Conservation (phyloP, 2,329 filamentous ascomycete genomes). For the Fusarium succisae region DNA sequence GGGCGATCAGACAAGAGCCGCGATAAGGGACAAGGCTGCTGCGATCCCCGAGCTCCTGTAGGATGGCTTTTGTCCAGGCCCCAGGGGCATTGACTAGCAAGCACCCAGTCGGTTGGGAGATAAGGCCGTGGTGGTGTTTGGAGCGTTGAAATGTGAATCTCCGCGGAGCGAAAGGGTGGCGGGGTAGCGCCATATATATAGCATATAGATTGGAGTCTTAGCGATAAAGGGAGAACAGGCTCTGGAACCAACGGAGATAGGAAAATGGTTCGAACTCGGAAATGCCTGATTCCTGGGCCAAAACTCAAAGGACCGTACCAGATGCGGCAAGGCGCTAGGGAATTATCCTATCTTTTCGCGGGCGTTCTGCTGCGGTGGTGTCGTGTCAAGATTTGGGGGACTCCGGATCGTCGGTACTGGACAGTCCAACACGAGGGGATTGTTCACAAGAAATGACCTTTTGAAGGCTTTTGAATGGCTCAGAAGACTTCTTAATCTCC, state of each 20-base stretch:
- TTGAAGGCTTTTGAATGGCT: not conserved
- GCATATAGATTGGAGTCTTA: conserved; percentile 1
- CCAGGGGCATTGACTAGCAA: conserved; percentile 18
- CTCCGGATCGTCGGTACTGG: not conserved
- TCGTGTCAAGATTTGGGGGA: conserved; percentile 10
- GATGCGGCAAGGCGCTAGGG: conserved; percentile 4
- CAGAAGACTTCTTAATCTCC: not conserved
- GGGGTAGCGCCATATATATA: conserved; percentile 37
- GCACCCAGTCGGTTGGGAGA: conserved; percentile 30
- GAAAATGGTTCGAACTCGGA: not conserved
- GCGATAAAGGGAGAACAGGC: conserved; percentile 21
- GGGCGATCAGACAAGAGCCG: conserved; percentile 28
- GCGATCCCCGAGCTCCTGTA: conserved; percentile 14
- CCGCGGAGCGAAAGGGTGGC: conserved; percentile 36
- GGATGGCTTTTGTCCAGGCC: conserved; percentile 6
- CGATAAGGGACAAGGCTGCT: conserved; percentile 31
- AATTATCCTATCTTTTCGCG: conserved; percentile 24
- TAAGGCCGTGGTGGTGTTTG: conserved; percentile 35
- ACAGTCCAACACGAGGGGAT: not conserved
- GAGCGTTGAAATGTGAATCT: conserved; percentile 37
- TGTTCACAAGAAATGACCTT: not conserved
- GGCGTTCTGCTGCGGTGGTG: conserved; percentile 12
- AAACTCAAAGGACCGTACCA: not conserved
- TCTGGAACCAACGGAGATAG: conserved; percentile 27
- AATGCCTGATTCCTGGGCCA: not conserved